Conservation (phyloP, 164 flowering plant species). For the Kingdonia uniflora region DNA sequence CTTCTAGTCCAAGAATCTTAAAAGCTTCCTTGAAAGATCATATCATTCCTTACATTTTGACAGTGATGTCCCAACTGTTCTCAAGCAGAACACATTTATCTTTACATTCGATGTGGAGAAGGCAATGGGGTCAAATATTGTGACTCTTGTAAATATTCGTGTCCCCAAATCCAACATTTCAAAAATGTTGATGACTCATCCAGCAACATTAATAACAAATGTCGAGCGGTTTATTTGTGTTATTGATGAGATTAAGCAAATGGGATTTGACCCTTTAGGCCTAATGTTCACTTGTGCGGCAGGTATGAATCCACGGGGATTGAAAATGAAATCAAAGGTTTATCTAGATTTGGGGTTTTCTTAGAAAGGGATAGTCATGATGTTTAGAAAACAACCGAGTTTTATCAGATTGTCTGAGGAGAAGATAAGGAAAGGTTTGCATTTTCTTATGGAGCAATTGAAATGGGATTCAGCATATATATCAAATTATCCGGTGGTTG, state of each 20-base stretch:
- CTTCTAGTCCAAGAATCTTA: no score
- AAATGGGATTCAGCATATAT: neutral
- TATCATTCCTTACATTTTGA: no score
- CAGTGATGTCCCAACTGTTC: no score
- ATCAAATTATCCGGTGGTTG: neutral
- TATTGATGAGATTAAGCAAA: slow-evolving; percentile 2
- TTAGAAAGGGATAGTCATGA: neutral
- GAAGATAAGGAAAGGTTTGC: neutral
- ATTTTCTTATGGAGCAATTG: neutral
- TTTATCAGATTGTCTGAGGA: neutral
- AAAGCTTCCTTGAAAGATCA: no score
- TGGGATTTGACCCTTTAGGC: neutral
- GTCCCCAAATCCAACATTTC: no score
- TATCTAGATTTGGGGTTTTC: slow-evolving; percentile 4
- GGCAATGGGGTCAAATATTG: no score
- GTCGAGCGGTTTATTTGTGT: no score
- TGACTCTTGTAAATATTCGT: no score
- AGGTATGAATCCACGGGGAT: neutral
- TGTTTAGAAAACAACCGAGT: slow-evolving; percentile 1
- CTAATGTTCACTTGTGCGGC: neutral
- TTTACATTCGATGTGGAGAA: no score
- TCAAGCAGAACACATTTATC: no score
- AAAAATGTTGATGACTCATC: no score
- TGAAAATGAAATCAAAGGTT: neutral
- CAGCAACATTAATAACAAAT: no score